Percentiles rank a stretch among this genome's conserved stretches.
phyloP scores from a whole-genome alignment of 164 flowering plant genomes.

The Taxillus chinensis region DNA sequence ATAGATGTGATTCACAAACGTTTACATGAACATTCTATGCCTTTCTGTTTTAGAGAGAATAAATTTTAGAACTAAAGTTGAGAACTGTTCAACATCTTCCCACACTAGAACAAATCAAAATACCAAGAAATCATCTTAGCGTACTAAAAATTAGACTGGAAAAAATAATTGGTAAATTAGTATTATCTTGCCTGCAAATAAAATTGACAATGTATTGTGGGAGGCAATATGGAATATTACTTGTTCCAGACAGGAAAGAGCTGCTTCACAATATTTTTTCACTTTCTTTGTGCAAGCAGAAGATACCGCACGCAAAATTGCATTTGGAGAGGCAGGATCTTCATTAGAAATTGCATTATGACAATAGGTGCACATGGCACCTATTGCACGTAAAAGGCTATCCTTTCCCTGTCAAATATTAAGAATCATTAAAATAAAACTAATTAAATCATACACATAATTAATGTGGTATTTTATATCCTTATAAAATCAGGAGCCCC shows the following conservation, averaged over 20 bases:
- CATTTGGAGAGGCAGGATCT: slow-evolving; percentile 47
- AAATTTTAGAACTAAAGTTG: too few species aligned
- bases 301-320: slow-evolving; percentile 45
- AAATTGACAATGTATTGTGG: too few species aligned
- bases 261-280: slow-evolving; percentile 80
- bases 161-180: too few species aligned
- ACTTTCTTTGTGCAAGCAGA: slow-evolving; percentile 72
- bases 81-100: too few species aligned
- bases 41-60: too few species aligned
- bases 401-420: slow-evolving; percentile 81
- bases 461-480: background rate
- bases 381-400: slow-evolving; percentile 57
- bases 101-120: too few species aligned
- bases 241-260: slow-evolving; percentile 71
- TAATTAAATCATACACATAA: background rate
- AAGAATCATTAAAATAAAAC: background rate
- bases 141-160: too few species aligned
- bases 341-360: slow-evolving; percentile 52
- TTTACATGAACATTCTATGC: too few species aligned
- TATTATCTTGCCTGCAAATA: too few species aligned
- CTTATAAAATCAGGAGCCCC: background rate
- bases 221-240: slow-evolving; percentile 19
- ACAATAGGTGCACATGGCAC: slow-evolving; percentile 67
- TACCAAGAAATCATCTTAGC: too few species aligned
- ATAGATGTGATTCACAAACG: too few species aligned